phyloP scores from a whole-genome alignment of 495 filamentous ascomycete genomes.

The Podospora didyma region DNA sequence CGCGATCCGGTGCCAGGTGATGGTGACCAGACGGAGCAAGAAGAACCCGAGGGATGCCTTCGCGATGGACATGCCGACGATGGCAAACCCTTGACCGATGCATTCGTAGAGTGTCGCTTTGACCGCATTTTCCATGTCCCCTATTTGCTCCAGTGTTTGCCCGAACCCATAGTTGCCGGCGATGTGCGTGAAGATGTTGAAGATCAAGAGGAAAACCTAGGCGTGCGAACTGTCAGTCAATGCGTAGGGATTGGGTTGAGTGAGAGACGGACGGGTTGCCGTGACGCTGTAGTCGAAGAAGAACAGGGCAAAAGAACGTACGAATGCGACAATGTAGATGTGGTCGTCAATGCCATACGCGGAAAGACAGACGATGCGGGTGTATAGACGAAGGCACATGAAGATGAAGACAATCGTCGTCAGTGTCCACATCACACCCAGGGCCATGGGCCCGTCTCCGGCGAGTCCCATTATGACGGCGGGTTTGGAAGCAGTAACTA shows the following conservation, averaged over 20 bases:
- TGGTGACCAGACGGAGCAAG: conserved; percentile 34
- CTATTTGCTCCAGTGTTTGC: conserved; percentile 25
- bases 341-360: conserved; percentile 29
- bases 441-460: conserved; percentile 7
- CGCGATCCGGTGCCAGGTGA: conserved; percentile 28
- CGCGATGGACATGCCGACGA: conserved; percentile 35
- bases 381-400: conserved; percentile 28
- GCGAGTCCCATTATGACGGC: conserved; percentile 5
- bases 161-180: conserved; percentile 32
- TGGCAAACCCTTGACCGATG: conserved; percentile 37
- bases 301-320: conserved; percentile 1
- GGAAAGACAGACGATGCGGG: conserved; percentile 22
- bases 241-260: no score
- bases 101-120: conserved; percentile 32
- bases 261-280: no score
- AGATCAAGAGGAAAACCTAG: conserved; percentile 25
- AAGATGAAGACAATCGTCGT: conserved; percentile 20
- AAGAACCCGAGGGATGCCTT: conserved; percentile 39
- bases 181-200: conserved; percentile 25
- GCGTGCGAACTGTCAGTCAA: background rate
- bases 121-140: conserved; percentile 20
- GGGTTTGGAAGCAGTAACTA: no score
- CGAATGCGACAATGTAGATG: conserved; percentile 23
- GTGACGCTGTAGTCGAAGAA: background rate
- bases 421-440: conserved; percentile 29